Base-by-base conservation (phyloP, 2,329 filamentous ascomycete genomes). In the Elsinoe ampelina region DNA sequence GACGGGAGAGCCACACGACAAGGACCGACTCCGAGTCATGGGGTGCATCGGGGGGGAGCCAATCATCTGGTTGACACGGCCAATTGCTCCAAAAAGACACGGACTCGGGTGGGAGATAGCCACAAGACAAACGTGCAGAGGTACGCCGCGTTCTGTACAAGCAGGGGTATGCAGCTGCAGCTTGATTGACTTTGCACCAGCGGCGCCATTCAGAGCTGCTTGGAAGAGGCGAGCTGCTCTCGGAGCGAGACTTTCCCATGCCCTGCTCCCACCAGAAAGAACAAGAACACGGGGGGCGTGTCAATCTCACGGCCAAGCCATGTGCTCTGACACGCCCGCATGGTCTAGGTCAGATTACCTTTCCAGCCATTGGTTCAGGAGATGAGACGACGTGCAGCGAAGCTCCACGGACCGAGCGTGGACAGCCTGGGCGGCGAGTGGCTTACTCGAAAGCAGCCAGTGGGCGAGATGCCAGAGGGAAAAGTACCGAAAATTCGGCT, bases 401-500 rank as follows among this genome's bases (percentile, higher is more conserved):
- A 39, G 48, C 48, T 52, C 19, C 48, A 20, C 20, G 48, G 48
- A 52, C 48, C 48, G 32, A 52, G 48, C 48, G 34, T 39, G 17
- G 48, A 39, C 30, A 19, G 35, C 32, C 48, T 52, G 34, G 48
- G 48, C 48, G 48, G 15, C 45, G 45, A 19, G 19, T 48, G 43
- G 26, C 45, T 34, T 26, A 26, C 30, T 34, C 19, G 15, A 30
- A 34, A 19, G 26, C 15, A 20, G 17, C 45, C n/a, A 30, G 6
- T 15, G 34, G 45, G 30, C 32, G 45, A 34, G 19, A 19, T 50
- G 41, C 45, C 26, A 50, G 17, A 34, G 45, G 43, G 13, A 26
- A 22, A 56, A 56, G 54, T 56, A 56, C 54, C 54, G 54, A 56
- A 56, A 19, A 45, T 17, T 47, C 54, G 54, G 54, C 54, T 56